Percentiles rank a stretch among this genome's conserved stretches.
These are phyloP conservation scores for Zoysia pacifica DNA, from an alignment of 176 grass and related monocot species.

Conservation along the genomic window DNA sequence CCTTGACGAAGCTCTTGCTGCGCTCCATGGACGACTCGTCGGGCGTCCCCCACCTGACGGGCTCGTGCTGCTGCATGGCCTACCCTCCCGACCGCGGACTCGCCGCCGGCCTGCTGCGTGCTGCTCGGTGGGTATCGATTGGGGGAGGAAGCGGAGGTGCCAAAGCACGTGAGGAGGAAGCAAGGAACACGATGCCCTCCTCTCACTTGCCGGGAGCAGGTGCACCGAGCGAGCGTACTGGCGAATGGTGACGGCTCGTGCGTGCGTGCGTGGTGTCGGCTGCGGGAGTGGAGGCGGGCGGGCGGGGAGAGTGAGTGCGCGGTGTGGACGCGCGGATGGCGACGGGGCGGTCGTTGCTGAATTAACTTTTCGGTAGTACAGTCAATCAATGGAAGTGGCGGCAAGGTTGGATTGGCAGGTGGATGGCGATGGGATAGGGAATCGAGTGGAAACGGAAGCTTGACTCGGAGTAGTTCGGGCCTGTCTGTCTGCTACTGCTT, in stretches of 20 bases:
- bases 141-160: background rate
- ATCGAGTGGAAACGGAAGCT: conserved; percentile 35
- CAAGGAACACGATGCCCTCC: conserved; percentile 52
- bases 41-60: background rate
- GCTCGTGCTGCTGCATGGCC: conserved; percentile 37
- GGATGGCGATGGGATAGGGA: background rate
- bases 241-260: conserved; percentile 4
- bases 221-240: conserved; percentile 3
- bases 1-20: conserved; percentile 97
- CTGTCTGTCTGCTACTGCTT: background rate
- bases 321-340: conserved; percentile 38
- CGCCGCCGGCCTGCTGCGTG: background rate
- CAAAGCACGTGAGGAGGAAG: conserved; percentile 22
- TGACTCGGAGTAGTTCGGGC: background rate
- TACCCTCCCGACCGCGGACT: background rate
- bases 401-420: conserved; percentile 34
- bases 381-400: conserved; percentile 39
- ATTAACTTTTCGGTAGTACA: conserved; percentile 12
- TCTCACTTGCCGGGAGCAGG: conserved; percentile 23
- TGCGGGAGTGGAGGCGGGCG: conserved; percentile 9
- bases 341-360: conserved; percentile 43
- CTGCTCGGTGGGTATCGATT: conserved; percentile 1
- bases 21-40: conserved; percentile 96
- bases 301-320: background rate
- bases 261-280: too few relatives aligned